Evolutionary conservation across 176 grass and related monocot genomes (phyloP), one percentile per base, ranked within the genome.

Genomic region (Zea luxurians): DNA sequence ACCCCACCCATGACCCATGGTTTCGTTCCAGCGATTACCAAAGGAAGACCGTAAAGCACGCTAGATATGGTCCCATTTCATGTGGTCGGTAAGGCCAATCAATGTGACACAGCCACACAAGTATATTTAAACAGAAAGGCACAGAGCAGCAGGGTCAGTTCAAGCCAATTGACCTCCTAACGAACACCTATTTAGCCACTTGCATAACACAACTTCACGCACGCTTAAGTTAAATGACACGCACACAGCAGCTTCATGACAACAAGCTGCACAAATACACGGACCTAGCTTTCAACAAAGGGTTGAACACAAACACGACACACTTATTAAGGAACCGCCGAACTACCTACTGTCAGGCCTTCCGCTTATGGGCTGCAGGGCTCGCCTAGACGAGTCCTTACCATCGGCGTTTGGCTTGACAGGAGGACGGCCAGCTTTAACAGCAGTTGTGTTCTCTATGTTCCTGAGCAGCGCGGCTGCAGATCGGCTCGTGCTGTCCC

Each of bases 311-410:
- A 58, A 0, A 20, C 6, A 1, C 0, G 1, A 9, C 2, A 9
- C 54, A 3, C 7, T 57, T 18, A 55, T 7, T 8, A 57, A 57
- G 3, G 17, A 58, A 58, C 54, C 2, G 0, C 7, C 7, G 7
- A 20, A 6, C 53, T 55, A n/a, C 15, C 6, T 40, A 40, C 17
- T 58, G 54, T 58, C 54, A 58, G 59, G 74, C 6, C 64, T 71
- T 46, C 73, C 13, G 38, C 78, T 77, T 20, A 81, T 59, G 13
- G 35, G 45, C 61, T 81, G 76, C 15, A 89, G 40, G 15, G 72
- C 17, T 36, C 49, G 70, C 35, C 88, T 83, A 42, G 52, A 75
- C 1, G 81, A 58, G 45, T 64, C 58, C 70, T 70, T 79, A 10
- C 65, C 0, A 61, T 87, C 76, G 8, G 52, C 13, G 35, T 80